Evolutionary conservation across 257 asterid genomes (phyloP).

Genomic region (Leptodermis oblonga): DNA sequence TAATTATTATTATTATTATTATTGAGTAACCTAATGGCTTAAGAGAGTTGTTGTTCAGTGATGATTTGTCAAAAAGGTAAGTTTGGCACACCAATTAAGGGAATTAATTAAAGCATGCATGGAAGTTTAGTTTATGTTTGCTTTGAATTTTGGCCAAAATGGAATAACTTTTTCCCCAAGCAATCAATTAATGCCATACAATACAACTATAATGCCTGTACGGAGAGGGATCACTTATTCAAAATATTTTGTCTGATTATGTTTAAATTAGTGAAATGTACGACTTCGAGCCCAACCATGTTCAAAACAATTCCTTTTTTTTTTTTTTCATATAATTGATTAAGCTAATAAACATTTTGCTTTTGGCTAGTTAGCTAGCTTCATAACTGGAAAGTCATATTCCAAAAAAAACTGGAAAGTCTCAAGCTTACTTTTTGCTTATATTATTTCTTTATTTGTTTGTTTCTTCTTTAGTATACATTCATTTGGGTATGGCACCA

Average conservation of each 20-base stretch:
- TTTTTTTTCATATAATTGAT: background rate
- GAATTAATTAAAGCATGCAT: slow-evolving; percentile 19
- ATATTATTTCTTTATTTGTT: background rate
- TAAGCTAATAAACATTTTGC: background rate
- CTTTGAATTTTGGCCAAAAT: slow-evolving; percentile 12
- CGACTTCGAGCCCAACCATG: slow-evolving; percentile 8
- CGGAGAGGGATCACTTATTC: too few relatives aligned
- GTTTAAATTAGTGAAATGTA: too few relatives aligned
- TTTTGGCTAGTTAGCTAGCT: background rate
- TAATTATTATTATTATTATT: too few relatives aligned
- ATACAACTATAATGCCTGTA: too few relatives aligned
- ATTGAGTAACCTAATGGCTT: background rate
- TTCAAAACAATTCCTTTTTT: too few relatives aligned
- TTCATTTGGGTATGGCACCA: background rate
- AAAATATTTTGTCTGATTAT: too few relatives aligned
- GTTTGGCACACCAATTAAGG: slow-evolving; percentile 26
- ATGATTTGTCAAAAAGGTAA: slow-evolving; percentile 5
- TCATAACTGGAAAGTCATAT: background rate
- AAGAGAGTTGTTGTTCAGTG: background rate
- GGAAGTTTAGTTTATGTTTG: too few relatives aligned
- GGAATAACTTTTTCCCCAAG: slow-evolving; percentile 30
- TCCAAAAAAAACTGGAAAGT: background rate
- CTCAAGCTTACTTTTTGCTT: background rate
- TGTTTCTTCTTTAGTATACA: background rate
- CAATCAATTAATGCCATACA: slow-evolving; percentile 7